Evolutionary conservation across 2,329 filamentous ascomycete genomes (phyloP).

Genomic region (Aspergillus ruber): DNA sequence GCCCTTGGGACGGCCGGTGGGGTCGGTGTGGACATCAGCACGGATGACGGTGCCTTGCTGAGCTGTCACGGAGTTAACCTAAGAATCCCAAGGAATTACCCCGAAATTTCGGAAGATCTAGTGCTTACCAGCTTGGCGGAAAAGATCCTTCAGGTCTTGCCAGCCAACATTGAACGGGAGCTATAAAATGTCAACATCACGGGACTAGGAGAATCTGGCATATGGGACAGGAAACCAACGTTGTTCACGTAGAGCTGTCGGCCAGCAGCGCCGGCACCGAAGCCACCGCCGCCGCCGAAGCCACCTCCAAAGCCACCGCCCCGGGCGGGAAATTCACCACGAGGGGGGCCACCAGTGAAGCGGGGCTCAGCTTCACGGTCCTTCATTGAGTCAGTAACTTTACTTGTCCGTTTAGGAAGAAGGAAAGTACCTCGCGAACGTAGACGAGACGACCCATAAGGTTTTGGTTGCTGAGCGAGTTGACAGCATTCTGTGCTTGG

Average conservation of each 20-base stretch:
- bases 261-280: constrained; percentile 48
- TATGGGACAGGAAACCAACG: constrained; percentile 59
- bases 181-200: constrained; percentile 49
- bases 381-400: constrained; percentile 40
- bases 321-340: constrained; percentile 55
- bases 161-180: constrained; percentile 96
- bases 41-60: constrained; percentile 73
- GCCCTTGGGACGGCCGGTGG: constrained; percentile 89
- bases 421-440: constrained; percentile 72
- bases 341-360: constrained; percentile 71
- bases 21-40: constrained; percentile 88
- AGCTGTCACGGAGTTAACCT: constrained; percentile 22
- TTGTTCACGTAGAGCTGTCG: constrained; percentile 97
- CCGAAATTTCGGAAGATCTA: constrained; percentile 9
- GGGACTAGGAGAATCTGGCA: constrained; percentile 1
- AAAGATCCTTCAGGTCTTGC: constrained; percentile 98
- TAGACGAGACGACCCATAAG: constrained; percentile 98
- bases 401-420: not conserved
- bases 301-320: constrained; percentile 50
- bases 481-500: constrained; percentile 95
- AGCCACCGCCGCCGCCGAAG: constrained; percentile 45
- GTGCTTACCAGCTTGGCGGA: constrained; percentile 88
- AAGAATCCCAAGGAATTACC: not conserved
- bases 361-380: constrained; percentile 97
- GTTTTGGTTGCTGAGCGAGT: constrained; percentile 97